Conservation (phyloP, 2,329 filamentous ascomycete species). For the Apiospora sp. region DNA sequence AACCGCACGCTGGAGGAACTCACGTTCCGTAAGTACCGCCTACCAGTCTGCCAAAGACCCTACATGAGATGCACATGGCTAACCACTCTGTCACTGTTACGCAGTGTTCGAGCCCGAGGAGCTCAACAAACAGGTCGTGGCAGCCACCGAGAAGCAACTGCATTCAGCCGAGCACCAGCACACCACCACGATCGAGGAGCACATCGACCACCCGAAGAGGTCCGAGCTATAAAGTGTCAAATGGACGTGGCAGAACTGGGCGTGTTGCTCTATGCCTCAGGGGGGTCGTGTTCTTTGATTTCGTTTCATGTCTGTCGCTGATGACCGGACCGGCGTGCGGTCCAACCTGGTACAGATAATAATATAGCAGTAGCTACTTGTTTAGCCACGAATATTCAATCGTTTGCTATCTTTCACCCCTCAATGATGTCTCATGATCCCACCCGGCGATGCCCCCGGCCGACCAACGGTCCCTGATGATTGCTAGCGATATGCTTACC, state of each 20-base stretch:
- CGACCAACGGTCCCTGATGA: background rate
- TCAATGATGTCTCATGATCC: background rate
- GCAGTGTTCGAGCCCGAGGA: conserved; percentile 51
- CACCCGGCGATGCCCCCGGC: too few relatives aligned
- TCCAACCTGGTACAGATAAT: background rate
- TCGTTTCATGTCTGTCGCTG: background rate
- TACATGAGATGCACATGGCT: background rate
- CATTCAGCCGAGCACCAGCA: conserved; percentile 30
- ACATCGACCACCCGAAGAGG: conserved; percentile 5
- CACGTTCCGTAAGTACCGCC: conserved; percentile 47
- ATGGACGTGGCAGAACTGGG: too few relatives aligned
- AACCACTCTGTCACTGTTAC: conserved; percentile 27
- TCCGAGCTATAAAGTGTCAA: background rate
- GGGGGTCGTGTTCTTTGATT: background rate
- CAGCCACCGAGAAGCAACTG: conserved; percentile 50
- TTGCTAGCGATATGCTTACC: background rate
- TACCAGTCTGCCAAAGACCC: too few relatives aligned
- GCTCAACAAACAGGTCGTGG: conserved; percentile 47
- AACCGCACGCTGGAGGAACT: conserved; percentile 80
- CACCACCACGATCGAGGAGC: conserved; percentile 13
- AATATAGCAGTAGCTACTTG: background rate
- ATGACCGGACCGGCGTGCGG: background rate
- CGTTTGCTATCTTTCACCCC: background rate
- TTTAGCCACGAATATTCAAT: background rate
- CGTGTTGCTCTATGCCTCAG: background rate